These are phyloP conservation scores for Clavaria fumosa DNA, from an alignment of 768 basidiomycete genomes.

Conservation along the genomic window DNA sequence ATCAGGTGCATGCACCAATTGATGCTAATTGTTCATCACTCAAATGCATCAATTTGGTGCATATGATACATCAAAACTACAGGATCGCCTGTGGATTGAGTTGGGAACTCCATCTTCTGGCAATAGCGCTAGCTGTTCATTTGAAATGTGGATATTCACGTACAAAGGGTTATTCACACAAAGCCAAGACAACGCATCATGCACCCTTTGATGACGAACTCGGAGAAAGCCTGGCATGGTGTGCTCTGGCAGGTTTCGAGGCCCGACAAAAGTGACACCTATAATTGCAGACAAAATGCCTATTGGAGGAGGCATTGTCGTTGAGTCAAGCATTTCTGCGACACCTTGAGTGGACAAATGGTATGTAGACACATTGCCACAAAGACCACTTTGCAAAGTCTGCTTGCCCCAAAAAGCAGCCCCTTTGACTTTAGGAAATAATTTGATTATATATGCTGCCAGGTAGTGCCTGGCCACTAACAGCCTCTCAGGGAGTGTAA, in stretches of 20 bases:
- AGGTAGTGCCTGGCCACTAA: constrained; percentile 17
- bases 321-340: constrained; percentile 19
- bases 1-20: too few species aligned
- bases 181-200: constrained; percentile 20
- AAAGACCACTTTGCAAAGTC: constrained; percentile 15
- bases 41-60: too few species aligned
- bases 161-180: constrained; percentile 21
- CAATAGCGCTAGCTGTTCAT: constrained; percentile 10
- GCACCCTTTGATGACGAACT: constrained; percentile 17
- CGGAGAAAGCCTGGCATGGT: constrained; percentile 19
- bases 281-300: constrained; percentile 19
- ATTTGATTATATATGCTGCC: constrained; percentile 15
- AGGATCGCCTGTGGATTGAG: too few species aligned
- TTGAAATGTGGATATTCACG: constrained; percentile 18
- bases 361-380: constrained; percentile 22
- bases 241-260: constrained; percentile 13
- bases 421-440: constrained; percentile 14
- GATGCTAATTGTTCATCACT: too few species aligned
- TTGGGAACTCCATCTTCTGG: constrained; percentile 11
- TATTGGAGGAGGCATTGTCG: constrained; percentile 19
- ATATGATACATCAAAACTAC: too few species aligned
- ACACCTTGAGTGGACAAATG: constrained; percentile 16
- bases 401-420: constrained; percentile 6
- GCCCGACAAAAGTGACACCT: constrained; percentile 22
- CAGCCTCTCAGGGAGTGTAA: constrained; percentile 19